These are phyloP conservation scores for Aspergillus piperis DNA, from an alignment of 2,329 filamentous ascomycete genomes.

Conservation along the genomic window DNA sequence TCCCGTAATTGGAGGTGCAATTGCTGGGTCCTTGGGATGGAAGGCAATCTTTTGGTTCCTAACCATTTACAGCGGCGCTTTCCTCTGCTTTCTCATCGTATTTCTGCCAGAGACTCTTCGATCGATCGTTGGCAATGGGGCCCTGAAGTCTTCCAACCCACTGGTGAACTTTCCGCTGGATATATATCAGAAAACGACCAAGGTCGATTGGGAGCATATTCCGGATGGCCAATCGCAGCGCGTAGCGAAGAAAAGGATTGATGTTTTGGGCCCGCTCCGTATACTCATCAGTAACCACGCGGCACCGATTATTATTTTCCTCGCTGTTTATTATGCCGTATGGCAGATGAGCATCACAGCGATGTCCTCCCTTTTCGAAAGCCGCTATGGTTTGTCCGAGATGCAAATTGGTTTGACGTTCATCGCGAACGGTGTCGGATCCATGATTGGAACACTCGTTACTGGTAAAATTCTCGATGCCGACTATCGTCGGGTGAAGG, in stretches of 20 bases:
- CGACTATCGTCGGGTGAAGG: slow-evolving; percentile 52
- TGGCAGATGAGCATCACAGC: slow-evolving; percentile 60
- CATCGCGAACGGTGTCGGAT: slow-evolving; percentile 58
- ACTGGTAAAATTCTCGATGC: slow-evolving; percentile 56
- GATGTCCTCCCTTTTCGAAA: slow-evolving; percentile 53
- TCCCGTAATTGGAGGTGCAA: slow-evolving; percentile 65
- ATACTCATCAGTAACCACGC: slow-evolving; percentile 52
- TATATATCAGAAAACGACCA: slow-evolving; percentile 9
- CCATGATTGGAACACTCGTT: slow-evolving; percentile 55
- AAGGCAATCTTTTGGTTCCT: slow-evolving; percentile 71
- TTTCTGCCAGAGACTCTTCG: slow-evolving; percentile 56
- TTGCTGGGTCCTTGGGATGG: slow-evolving; percentile 67
- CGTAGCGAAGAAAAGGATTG: slow-evolving; percentile 39
- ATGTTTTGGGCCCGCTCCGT: slow-evolving; percentile 49
- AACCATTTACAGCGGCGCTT: slow-evolving; percentile 50
- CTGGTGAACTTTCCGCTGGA: slow-evolving; percentile 8
- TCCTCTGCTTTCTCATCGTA: slow-evolving; percentile 49
- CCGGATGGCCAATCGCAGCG: background rate
- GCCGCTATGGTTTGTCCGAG: slow-evolving; percentile 46
- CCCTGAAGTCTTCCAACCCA: background rate
- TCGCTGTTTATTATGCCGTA: slow-evolving; percentile 55
- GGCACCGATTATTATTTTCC: slow-evolving; percentile 49
- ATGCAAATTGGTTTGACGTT: slow-evolving; percentile 55
- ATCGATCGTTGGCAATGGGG: slow-evolving; percentile 40
- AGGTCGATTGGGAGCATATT: background rate